Conservation (phyloP, 495 filamentous ascomycete genomes). For the Letharia lupina region DNA sequence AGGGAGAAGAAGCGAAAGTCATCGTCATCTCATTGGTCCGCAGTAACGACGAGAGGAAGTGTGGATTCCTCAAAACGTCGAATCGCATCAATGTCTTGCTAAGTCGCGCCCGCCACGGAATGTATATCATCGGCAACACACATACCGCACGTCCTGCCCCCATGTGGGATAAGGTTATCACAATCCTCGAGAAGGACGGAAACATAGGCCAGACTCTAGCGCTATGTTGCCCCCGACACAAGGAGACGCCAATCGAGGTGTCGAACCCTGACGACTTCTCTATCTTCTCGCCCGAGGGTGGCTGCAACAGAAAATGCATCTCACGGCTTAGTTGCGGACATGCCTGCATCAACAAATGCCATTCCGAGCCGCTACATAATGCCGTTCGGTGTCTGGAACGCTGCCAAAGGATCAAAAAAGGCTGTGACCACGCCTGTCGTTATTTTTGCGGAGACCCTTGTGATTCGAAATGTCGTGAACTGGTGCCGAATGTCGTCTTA, state of each 20-base stretch:
- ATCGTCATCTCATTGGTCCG: conserved; percentile 71
- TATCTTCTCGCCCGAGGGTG: conserved; percentile 58
- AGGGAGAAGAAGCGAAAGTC: conserved; percentile 71
- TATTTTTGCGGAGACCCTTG: conserved; percentile 54
- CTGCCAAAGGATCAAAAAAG: conserved; percentile 47
- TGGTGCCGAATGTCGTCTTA: conserved; percentile 39
- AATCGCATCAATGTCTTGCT: conserved; percentile 80
- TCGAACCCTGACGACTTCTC: conserved; percentile 55
- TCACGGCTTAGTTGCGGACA: conserved; percentile 63
- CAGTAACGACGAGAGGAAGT: conserved; percentile 53
- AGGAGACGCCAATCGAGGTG: conserved; percentile 47
- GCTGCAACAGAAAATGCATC: conserved; percentile 53
- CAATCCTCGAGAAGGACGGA: conserved; percentile 40
- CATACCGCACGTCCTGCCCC: conserved; percentile 44
- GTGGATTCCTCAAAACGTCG: conserved; percentile 66
- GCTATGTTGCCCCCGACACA: conserved; percentile 63
- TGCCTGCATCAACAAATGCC: conserved; percentile 59
- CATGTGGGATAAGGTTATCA: conserved; percentile 65
- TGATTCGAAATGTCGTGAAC: conserved; percentile 37
- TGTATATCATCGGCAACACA: conserved; percentile 77
- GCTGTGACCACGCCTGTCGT: conserved; percentile 56
- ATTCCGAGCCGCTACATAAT: conserved; percentile 57
- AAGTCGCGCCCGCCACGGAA: conserved; percentile 63
- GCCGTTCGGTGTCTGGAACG: conserved; percentile 52
- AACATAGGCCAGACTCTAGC: conserved; percentile 50